Base-by-base conservation (phyloP, 2,329 filamentous ascomycete genomes). In the Talaromyces sp. region DNA sequence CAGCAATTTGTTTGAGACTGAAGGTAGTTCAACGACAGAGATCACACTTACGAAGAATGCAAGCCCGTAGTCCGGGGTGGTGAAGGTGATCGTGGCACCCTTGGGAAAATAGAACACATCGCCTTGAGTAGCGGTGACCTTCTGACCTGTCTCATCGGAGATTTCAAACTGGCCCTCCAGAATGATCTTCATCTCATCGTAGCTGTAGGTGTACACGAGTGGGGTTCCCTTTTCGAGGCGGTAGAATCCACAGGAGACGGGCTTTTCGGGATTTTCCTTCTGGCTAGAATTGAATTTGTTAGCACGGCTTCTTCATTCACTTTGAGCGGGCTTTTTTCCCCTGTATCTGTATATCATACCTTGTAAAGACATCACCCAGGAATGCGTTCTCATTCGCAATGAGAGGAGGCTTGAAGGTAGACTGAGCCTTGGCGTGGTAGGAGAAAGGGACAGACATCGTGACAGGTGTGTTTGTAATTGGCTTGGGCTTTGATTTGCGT, bases 121-220 rank as follows among this genome's bases (percentile, higher is more conserved):
- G 0, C 86, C 86, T 7, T 81, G 77, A 29, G 73, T 77, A 8
- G 83, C 86, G 47, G 80, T 78, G 20, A 86, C 83, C 59, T 79
- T 73, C 61, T 82, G 77, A 33, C 85, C 86, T 1, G 82, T 82
- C 67, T 82, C 81, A 59, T 88, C 86, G 27, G 76, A 77, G 63
- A 89, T 87, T 56, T 84, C 81, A 65, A 85, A 87, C 60, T 82
- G 78, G 13, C 86, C 86, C 62, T 88, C 86, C 9, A 89, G 72
- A 58, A 89, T 86, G 66, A 89, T 86, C 76, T 89, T 89, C 82
- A 87, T 87, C 76, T 89, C 86, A 65, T 89, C 82, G 71, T 88
- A 89, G 36, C 78, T 84, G 72, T 89, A 89, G 29, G 80, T 83
- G 75, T 89, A 89, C 8, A 85, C 83, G 16, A 89, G 78, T 1